These are phyloP conservation scores for Sporothrix pseudoabietina DNA, from an alignment of 2,329 filamentous ascomycete species.

Conservation along the genomic window DNA sequence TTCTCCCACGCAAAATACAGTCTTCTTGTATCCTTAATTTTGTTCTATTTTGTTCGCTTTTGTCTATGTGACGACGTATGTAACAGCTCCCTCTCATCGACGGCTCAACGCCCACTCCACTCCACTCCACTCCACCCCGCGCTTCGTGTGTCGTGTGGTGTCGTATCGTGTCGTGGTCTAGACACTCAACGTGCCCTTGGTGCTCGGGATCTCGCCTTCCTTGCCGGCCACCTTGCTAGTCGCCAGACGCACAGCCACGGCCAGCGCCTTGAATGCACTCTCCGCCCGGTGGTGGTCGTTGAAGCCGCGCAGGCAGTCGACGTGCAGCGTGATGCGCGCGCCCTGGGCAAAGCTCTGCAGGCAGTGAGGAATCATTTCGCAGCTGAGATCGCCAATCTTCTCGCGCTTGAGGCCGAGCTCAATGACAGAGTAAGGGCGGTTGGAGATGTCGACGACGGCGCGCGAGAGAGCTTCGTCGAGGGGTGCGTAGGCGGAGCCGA, in stretches of 20 bases:
- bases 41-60: constrained; percentile 23
- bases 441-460: constrained; percentile 92
- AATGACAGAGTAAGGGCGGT: constrained; percentile 82
- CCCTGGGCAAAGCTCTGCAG: constrained; percentile 91
- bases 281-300: constrained; percentile 97
- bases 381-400: constrained; percentile 89
- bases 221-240: constrained; percentile 73
- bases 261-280: constrained; percentile 95
- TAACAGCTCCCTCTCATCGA: not conserved
- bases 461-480: constrained; percentile 94
- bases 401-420: constrained; percentile 84
- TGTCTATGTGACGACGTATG: not conserved
- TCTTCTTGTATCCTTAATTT: constrained; percentile 27
- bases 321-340: constrained; percentile 88
- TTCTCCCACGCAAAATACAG: not conserved
- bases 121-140: not conserved
- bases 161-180: constrained; percentile 39
- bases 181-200: constrained; percentile 82
- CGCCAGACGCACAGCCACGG: constrained; percentile 79
- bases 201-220: constrained; percentile 92
- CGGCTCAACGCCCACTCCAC: constrained; percentile 60
- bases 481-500: constrained; percentile 88
- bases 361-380: constrained; percentile 97
- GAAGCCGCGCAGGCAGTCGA: constrained; percentile 84
- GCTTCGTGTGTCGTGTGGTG: not conserved